Conservation (phyloP, 2,329 filamentous ascomycete species). For the Neopestalotiopsis sp. region DNA sequence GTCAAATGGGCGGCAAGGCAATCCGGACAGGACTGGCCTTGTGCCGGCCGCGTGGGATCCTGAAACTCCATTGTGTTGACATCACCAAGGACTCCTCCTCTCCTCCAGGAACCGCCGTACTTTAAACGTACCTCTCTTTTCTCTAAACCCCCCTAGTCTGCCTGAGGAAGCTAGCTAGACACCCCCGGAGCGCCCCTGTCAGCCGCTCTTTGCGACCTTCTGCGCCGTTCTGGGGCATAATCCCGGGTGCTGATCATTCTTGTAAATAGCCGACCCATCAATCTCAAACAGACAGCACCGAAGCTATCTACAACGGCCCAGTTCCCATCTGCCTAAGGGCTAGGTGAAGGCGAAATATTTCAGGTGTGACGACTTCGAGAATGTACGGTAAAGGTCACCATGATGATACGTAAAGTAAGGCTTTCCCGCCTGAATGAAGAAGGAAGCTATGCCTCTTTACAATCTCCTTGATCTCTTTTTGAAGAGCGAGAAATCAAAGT, state of each 20-base stretch:
- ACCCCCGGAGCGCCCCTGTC: slow-evolving; percentile 25
- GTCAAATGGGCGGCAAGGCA: slow-evolving; percentile 19
- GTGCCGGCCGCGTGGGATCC: slow-evolving; percentile 25
- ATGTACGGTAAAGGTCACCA: not conserved
- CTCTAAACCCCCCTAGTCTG: slow-evolving; percentile 28
- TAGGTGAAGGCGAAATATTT: slow-evolving; percentile 12
- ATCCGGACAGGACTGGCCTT: slow-evolving; percentile 14
- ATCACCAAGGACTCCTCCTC: slow-evolving; percentile 24
- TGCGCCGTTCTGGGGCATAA: slow-evolving; percentile 27
- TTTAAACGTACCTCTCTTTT: slow-evolving; percentile 24
- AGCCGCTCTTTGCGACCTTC: slow-evolving; percentile 24
- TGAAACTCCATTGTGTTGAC: slow-evolving; percentile 26
- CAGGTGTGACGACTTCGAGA: not conserved
- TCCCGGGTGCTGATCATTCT: slow-evolving; percentile 51
- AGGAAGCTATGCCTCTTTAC: not conserved
- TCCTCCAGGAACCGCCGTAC: slow-evolving; percentile 11
- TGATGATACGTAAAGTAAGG: slow-evolving; percentile 13
- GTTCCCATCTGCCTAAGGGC: slow-evolving; percentile 10
- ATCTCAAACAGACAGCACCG: slow-evolving; percentile 52
- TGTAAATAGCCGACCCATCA: slow-evolving; percentile 53
- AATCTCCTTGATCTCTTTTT: slow-evolving; percentile 7
- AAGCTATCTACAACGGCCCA: slow-evolving; percentile 9
- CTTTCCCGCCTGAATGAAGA: slow-evolving; percentile 3
- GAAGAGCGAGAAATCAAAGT: not conserved
- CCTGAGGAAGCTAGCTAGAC: slow-evolving; percentile 22